Percentiles rank a stretch among this genome's conserved stretches.
Evolutionary conservation across 352 stramenopile species (phyloP).

Genomic region (Phytophthora pluvialis): DNA sequence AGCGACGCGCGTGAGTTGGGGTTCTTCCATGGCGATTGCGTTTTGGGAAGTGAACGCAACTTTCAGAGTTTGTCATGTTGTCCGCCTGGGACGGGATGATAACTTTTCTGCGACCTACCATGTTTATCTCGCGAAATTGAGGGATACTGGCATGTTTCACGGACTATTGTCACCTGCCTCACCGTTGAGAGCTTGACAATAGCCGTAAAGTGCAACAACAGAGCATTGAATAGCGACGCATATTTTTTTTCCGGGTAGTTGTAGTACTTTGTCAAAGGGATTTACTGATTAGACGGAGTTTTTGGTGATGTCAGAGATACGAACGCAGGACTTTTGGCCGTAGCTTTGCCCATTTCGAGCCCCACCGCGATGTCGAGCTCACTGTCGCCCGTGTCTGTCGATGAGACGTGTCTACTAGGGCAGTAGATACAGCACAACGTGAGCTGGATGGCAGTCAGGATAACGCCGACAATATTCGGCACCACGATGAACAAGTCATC

Average conservation of each 20-base stretch:
- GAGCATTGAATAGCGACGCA: too few relatives aligned
- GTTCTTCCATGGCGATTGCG: conserved; percentile 1
- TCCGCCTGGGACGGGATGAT: conserved; percentile 6
- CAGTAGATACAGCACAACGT: conserved; percentile 56
- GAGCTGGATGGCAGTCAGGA: conserved; percentile 47
- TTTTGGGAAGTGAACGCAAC: conserved; percentile 7
- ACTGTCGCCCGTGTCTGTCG: conserved; percentile 12
- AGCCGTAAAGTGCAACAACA: background rate
- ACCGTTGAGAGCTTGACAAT: conserved; percentile 6
- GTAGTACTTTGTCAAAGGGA: background rate
- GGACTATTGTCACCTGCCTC: background rate
- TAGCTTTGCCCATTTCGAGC: conserved; percentile 14
- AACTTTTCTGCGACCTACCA: conserved; percentile 6
- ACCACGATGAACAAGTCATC: conserved; percentile 55
- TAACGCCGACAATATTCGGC: conserved; percentile 43
- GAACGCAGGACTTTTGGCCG: conserved; percentile 4
- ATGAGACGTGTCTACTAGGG: conserved; percentile 2
- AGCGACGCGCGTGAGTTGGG: conserved; percentile 3
- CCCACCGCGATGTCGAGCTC: conserved; percentile 7
- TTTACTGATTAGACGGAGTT: conserved; percentile 1
- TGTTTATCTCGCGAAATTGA: background rate
- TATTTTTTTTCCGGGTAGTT: too few relatives aligned
- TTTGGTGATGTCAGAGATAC: conserved; percentile 9
- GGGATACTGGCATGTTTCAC: background rate
- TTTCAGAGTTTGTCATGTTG: background rate